Conservation (phyloP, 2,329 filamentous ascomycete genomes). For the Geosmithia putterillii region DNA sequence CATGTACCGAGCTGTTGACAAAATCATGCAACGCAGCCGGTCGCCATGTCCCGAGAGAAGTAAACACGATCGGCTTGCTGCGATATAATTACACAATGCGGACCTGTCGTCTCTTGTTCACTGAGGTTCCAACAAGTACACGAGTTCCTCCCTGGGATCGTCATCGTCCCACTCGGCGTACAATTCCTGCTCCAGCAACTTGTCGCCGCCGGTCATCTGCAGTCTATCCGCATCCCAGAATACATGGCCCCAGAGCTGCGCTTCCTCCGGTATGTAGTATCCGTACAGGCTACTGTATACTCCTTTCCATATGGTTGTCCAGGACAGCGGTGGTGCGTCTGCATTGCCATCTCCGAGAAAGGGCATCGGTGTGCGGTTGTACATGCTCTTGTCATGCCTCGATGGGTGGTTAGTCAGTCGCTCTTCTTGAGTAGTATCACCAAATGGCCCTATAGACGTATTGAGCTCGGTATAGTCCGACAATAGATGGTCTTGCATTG, state of each 20-base stretch:
- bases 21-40: too few relatives aligned
- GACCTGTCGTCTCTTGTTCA: too few relatives aligned
- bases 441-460: not conserved
- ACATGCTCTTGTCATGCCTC: not conserved
- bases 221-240: slow-evolving; percentile 3
- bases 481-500: not conserved
- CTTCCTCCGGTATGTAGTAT: not conserved
- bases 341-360: not conserved
- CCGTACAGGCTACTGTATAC: slow-evolving; percentile 1
- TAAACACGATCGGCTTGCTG: too few relatives aligned
- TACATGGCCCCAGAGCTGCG: slow-evolving; percentile 4
- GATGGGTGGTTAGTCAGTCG: not conserved
- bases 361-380: not conserved
- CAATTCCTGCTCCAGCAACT: not conserved
- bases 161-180: not conserved
- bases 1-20: too few relatives aligned
- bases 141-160: too few relatives aligned
- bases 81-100: too few relatives aligned
- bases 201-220: not conserved
- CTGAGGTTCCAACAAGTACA: too few relatives aligned
- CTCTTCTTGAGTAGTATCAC: not conserved
- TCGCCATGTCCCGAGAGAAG: too few relatives aligned
- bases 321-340: not conserved
- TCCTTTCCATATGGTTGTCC: not conserved
- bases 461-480: not conserved